Evolutionary conservation across 23 red algal species (phyloP), one percentile per base, ranked within the genome.

Genomic region (Gracilariopsis chorda): DNA sequence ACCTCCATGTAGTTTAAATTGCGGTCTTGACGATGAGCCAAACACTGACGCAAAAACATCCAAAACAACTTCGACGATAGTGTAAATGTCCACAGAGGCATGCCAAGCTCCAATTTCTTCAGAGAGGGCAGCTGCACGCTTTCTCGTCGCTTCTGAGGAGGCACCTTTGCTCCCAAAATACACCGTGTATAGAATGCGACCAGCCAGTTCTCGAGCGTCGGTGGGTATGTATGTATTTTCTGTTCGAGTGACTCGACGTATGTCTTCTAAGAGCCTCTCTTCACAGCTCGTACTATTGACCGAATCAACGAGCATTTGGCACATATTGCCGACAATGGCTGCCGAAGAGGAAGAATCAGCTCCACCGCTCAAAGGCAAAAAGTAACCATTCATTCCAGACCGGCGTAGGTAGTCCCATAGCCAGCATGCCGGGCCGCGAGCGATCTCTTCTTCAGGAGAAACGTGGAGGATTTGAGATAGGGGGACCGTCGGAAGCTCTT

Each of bases 351-450:
- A 82, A 16, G 85, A 92, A 79, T 99, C 97, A 0, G 97, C 97
- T 11, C 97, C 97, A 49, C 97, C 97, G 39, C 90, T 94, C 39
- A 99, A 61, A 19, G 97, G 90, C 25, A 99, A 68, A 43, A 99
- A 93, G 86, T 94, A 99, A 48, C 97, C 97, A 34, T 82, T 84
- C 47, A 89, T 48, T 57, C 86, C 86, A 14, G 89, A 94, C 33
- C 97, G 80, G 21, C 97, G 93, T 32, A 99, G 55, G 41, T 99
- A 99, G 59, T 99, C 97, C 97, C 97, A 99, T 33, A 99, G 83
- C 97, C 97, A 99, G 61, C 97, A 99, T 36, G 97, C 97, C 7
- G 97, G 97, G n/a, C 97, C 97, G 5, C 79, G 86, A 16, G 90
- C 97, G 25, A 99, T 99, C 80, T 99, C 97, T 53, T 99, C 93